phyloP scores from a whole-genome alignment of 306 rosid genomes.

The Glycyrrhiza uralensis region DNA sequence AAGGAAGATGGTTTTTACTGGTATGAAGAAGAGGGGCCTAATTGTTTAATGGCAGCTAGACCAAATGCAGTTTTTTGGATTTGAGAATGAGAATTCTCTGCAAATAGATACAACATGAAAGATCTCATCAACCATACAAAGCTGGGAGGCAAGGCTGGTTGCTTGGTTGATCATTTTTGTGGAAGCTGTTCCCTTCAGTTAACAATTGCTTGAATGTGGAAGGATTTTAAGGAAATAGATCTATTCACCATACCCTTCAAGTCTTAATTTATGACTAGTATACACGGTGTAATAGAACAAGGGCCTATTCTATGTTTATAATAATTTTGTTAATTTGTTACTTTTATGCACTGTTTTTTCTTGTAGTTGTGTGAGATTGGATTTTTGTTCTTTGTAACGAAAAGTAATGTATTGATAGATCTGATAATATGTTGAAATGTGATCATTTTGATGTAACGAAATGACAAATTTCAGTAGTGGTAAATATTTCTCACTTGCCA shows the following conservation, averaged over 20 bases:
- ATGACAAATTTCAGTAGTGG: background rate
- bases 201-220: constrained; percentile 22
- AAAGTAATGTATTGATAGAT: constrained; percentile 13
- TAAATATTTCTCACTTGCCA: too few species aligned
- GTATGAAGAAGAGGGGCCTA: background rate
- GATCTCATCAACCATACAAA: background rate
- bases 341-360: background rate
- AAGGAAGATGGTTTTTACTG: constrained; percentile 9
- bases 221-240: constrained; percentile 6
- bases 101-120: constrained; percentile 22
- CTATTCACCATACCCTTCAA: constrained; percentile 22
- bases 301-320: background rate
- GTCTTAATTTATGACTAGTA: constrained; percentile 1
- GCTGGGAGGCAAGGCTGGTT: constrained; percentile 19
- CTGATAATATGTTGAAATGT: background rate
- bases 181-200: constrained; percentile 18
- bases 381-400: constrained; percentile 11
- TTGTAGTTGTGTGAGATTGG: background rate
- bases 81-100: constrained; percentile 19
- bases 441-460: background rate
- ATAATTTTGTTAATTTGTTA: background rate
- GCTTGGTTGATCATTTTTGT: constrained; percentile 13
- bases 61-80: constrained; percentile 26
- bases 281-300: constrained; percentile 13
- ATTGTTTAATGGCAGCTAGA: constrained; percentile 18